These are phyloP conservation scores for Tricholoma sp. DNA, from an alignment of 768 basidiomycete genomes.

Conservation along the genomic window DNA sequence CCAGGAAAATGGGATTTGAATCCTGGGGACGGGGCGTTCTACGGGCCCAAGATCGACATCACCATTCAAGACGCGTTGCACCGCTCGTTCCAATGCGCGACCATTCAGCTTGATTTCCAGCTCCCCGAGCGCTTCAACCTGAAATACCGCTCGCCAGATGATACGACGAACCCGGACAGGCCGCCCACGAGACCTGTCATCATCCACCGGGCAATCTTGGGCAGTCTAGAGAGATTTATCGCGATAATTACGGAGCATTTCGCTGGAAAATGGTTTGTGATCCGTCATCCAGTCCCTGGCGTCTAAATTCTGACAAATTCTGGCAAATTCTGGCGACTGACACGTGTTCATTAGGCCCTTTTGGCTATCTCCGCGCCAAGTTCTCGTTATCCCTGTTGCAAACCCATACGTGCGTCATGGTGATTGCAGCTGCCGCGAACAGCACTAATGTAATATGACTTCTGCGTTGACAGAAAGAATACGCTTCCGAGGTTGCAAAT, in stretches of 20 bases:
- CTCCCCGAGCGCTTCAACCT: conserved; percentile 95
- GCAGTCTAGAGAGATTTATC: conserved; percentile 92
- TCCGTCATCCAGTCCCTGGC: neutral
- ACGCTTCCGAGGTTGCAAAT: conserved; percentile 77
- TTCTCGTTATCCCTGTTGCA: conserved; percentile 91
- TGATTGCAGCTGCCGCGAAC: conserved; percentile 1
- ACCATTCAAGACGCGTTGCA: conserved; percentile 88
- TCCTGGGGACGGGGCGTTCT: conserved; percentile 97
- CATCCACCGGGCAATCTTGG: conserved; percentile 95
- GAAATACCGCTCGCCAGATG: conserved; percentile 80
- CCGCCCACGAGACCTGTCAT: conserved; percentile 83
- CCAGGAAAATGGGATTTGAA: conserved; percentile 90
- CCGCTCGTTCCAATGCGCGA: conserved; percentile 96
- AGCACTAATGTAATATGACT: conserved; percentile 9
- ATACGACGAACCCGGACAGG: conserved; percentile 50
- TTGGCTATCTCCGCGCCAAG: conserved; percentile 97
- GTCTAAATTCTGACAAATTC: neutral
- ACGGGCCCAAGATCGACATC: conserved; percentile 99
- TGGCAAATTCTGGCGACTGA: neutral
- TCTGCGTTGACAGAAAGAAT: conserved; percentile 62
- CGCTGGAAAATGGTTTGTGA: conserved; percentile 88
- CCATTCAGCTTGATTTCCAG: conserved; percentile 99
- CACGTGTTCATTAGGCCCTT: conserved; percentile 33
- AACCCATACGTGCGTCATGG: conserved; percentile 68
- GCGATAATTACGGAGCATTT: conserved; percentile 97